These are phyloP conservation scores for Aspergillus latus DNA, from an alignment of 2,329 filamentous ascomycete species.

Conservation along the genomic window DNA sequence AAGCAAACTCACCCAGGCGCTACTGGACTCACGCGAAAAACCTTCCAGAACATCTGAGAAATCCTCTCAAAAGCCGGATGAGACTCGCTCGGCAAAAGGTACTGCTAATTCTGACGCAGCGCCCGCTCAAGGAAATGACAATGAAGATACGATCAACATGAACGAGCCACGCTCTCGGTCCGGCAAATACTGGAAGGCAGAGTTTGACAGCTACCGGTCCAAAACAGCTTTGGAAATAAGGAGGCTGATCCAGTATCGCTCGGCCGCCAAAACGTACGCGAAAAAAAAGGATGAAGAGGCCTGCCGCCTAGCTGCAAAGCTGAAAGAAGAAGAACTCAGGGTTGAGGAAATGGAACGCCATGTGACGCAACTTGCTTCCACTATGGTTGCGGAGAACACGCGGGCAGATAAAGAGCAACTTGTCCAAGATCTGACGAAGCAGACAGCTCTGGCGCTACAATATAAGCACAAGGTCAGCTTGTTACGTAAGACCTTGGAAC, in stretches of 20 bases:
- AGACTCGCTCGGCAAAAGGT: slow-evolving; percentile 17
- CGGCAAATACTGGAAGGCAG: slow-evolving; percentile 62
- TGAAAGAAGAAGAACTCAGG: slow-evolving; percentile 52
- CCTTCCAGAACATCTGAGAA: slow-evolving; percentile 28
- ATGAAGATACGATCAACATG: slow-evolving; percentile 55
- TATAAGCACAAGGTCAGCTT: slow-evolving; percentile 45
- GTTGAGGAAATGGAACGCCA: slow-evolving; percentile 46
- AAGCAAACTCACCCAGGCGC: slow-evolving; percentile 43
- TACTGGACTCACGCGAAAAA: slow-evolving; percentile 42
- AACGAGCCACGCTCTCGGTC: slow-evolving; percentile 57
- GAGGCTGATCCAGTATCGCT: slow-evolving; percentile 60
- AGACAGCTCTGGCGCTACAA: slow-evolving; percentile 46
- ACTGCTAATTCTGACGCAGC: slow-evolving; percentile 9
- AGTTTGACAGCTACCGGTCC: slow-evolving; percentile 59
- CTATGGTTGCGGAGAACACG: slow-evolving; percentile 35
- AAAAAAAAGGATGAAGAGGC: slow-evolving; percentile 60
- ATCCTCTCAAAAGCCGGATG: slow-evolving; percentile 12
- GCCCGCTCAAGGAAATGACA: slow-evolving; percentile 30
- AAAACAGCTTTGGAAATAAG: slow-evolving; percentile 61
- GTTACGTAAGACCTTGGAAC: slow-evolving; percentile 39
- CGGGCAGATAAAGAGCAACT: slow-evolving; percentile 41
- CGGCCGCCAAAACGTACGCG: slow-evolving; percentile 59
- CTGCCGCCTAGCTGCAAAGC: slow-evolving; percentile 51
- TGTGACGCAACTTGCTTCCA: slow-evolving; percentile 43
- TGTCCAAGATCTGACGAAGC: slow-evolving; percentile 44